phyloP scores from a whole-genome alignment of 257 asterid species.

The Lycium ferocissimum region DNA sequence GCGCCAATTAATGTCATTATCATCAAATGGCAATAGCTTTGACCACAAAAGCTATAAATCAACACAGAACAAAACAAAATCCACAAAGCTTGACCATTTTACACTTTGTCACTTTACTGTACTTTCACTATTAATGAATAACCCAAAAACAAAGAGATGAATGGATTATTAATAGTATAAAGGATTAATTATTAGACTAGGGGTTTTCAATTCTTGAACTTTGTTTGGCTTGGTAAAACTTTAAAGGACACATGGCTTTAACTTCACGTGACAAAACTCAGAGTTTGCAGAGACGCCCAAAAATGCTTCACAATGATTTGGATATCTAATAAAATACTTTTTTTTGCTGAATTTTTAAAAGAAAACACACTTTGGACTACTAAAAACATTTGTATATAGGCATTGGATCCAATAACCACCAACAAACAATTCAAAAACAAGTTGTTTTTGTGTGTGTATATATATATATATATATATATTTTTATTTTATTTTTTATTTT shows the following conservation, averaged over 20 bases:
- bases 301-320: constrained; percentile 39
- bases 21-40: constrained; percentile 38
- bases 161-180: background rate
- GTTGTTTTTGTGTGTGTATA: no score
- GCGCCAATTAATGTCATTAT: constrained; percentile 66
- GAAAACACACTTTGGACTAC: constrained; percentile 30
- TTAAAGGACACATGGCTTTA: constrained; percentile 42
- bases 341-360: constrained; percentile 28
- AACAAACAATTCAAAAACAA: background rate
- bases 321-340: no score
- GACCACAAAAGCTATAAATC: constrained; percentile 39
- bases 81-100: background rate
- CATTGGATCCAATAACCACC: constrained; percentile 35
- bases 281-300: constrained; percentile 41
- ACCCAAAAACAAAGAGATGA: constrained; percentile 6
- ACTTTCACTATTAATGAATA: background rate
- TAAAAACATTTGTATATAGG: constrained; percentile 14
- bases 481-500: no score
- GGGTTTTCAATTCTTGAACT: constrained; percentile 27
- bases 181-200: constrained; percentile 27
- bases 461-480: no score
- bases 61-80: background rate
- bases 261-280: constrained; percentile 49
- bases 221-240: background rate
- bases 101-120: background rate